Base-by-base conservation (phyloP, 345 rosid genomes). In the Hibiscus syriacus region DNA sequence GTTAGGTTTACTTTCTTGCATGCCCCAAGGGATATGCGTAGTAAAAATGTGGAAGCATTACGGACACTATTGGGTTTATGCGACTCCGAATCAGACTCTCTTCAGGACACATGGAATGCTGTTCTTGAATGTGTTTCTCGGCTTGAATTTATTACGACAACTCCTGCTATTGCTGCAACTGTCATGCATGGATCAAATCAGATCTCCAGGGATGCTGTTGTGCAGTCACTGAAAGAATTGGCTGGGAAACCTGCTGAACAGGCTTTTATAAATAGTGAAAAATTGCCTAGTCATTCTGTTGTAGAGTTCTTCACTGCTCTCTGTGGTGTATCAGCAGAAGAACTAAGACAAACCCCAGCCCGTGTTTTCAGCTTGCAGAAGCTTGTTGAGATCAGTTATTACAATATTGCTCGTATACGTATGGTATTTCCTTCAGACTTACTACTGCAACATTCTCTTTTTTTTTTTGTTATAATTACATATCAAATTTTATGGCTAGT, bases 81-180 rank as follows among this genome's bases (percentile, higher is more conserved):
- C 54, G 98, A 89, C 74, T 77, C 80, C 19, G 92, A 91, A 72
- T 79, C 86, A 59, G 89, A 76, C 70, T 83, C 92, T 73, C 92
- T 94, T 75, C 96, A 85, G 72, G 98, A 94, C 82, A 91, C 99
- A n/a, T 94, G 99, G 98, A 94, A 94, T 83, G 99, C 98, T 60
- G 93, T 94, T 65, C 71, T 94, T 64, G 99, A 91, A 84, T 94
- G 99, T 78, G 97, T 91, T 77, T 89, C 99, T 68, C 93, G 99
- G 71, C 97, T 94, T 73, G 98, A 91, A 82, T 91, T 71, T 72
- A 91, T 94, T 52, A 73, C 90, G 7, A 86, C 99, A 71, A 91
- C 98, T 69, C 97, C 98, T 14, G 79, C 88, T 67, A 85, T 94
- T 79, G 73, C 98, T 69, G 97, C 93, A 80, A 87, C 92, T 81